Percentiles rank a stretch among this genome's conserved stretches.
Evolutionary conservation across 1,284 basidiomycete species (phyloP).

Genomic region (Neonothopanus nambi): DNA sequence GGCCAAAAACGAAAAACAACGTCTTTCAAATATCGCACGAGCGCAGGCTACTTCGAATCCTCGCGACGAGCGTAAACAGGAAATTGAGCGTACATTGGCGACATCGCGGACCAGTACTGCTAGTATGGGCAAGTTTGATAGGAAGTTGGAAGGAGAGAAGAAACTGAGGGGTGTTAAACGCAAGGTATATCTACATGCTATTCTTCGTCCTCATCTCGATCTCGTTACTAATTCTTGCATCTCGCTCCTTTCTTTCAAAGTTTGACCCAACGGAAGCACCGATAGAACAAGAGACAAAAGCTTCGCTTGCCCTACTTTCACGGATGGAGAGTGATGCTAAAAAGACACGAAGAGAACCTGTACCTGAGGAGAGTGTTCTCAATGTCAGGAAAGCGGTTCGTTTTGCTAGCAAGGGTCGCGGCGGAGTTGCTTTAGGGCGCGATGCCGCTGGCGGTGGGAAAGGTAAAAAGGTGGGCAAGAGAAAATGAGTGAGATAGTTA

Average conservation of each 20-base stretch:
- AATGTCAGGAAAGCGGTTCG: constrained; percentile 89
- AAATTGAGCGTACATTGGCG: constrained; percentile 79
- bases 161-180: constrained; percentile 88
- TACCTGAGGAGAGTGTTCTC: constrained; percentile 54
- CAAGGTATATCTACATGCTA: constrained; percentile 62
- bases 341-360: constrained; percentile 56
- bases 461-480: constrained; percentile 4
- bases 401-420: constrained; percentile 69
- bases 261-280: constrained; percentile 81
- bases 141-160: constrained; percentile 87
- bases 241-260: constrained; percentile 36
- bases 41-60: constrained; percentile 39
- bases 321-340: constrained; percentile 75
- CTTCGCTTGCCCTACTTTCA: constrained; percentile 74
- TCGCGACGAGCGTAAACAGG: constrained; percentile 62
- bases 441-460: constrained; percentile 28
- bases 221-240: no score
- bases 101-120: constrained; percentile 87
- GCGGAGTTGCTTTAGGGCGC: constrained; percentile 56
- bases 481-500: neutral
- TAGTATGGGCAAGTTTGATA: constrained; percentile 92
- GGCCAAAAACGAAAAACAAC: constrained; percentile 86
- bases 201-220: neutral
- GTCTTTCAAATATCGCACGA: constrained; percentile 76
- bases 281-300: constrained; percentile 65